Percentiles rank a stretch among this genome's conserved stretches.
Evolutionary conservation across 2,329 filamentous ascomycete species (phyloP).

Genomic region (Alternaria alternata): DNA sequence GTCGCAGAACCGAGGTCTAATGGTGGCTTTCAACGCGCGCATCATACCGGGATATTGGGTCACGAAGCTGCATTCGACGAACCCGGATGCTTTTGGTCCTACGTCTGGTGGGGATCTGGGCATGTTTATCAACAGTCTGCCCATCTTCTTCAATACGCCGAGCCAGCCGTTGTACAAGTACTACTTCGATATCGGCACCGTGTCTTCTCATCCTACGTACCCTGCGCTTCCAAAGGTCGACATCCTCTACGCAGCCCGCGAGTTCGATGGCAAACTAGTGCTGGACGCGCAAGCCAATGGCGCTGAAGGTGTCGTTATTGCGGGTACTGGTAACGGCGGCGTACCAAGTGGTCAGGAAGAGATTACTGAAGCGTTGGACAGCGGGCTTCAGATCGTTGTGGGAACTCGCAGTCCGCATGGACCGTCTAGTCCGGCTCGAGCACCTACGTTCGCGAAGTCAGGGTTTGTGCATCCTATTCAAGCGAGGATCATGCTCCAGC

Average conservation of each 20-base stretch:
- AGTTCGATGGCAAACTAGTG: slow-evolving; percentile 37
- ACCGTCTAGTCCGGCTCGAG: slow-evolving; percentile 26
- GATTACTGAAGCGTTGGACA: slow-evolving; percentile 29
- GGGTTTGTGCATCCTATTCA: slow-evolving; percentile 39
- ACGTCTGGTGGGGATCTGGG: slow-evolving; percentile 36
- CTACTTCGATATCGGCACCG: slow-evolving; percentile 26
- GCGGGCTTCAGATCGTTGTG: slow-evolving; percentile 37
- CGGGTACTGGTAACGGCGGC: slow-evolving; percentile 38
- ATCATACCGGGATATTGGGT: slow-evolving; percentile 41
- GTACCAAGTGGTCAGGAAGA: slow-evolving; percentile 30
- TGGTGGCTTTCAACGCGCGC: slow-evolving; percentile 41
- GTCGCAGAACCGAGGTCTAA: slow-evolving; percentile 30
- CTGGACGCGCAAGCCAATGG: slow-evolving; percentile 35
- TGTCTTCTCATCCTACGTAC: slow-evolving; percentile 24
- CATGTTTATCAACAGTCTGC: slow-evolving; percentile 37
- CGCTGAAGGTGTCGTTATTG: slow-evolving; percentile 36
- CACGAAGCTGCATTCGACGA: slow-evolving; percentile 37
- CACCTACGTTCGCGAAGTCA: slow-evolving; percentile 29
- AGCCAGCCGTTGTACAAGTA: slow-evolving; percentile 33
- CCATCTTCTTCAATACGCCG: slow-evolving; percentile 37
- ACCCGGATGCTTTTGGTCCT: slow-evolving; percentile 37
- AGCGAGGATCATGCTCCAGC: slow-evolving; percentile 38
- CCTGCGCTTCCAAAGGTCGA: slow-evolving; percentile 40
- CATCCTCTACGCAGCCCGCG: slow-evolving; percentile 40
- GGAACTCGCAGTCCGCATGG: slow-evolving; percentile 34